phyloP scores from a whole-genome alignment of 306 rosid species.

The Cucumis cinereus region DNA sequence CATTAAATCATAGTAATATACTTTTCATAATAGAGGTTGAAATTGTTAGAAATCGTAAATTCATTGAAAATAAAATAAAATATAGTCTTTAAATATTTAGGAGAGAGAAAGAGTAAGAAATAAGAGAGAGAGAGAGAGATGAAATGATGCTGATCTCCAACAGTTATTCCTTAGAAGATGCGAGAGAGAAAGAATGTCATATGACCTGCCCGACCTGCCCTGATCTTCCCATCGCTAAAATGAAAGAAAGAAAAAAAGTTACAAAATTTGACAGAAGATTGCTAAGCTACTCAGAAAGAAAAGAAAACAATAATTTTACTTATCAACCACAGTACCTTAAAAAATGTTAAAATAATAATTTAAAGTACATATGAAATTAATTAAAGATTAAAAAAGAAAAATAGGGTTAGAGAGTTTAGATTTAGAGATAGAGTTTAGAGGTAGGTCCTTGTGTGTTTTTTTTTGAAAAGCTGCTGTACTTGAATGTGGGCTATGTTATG shows the following conservation, averaged over 20 bases:
- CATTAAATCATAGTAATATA: too few relatives aligned
- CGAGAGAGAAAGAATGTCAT: not conserved
- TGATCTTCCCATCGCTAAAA: not conserved
- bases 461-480: constrained; percentile 1
- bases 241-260: too few relatives aligned
- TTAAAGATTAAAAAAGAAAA: not conserved
- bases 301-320: not conserved
- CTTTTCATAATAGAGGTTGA: too few relatives aligned
- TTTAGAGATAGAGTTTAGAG: not conserved
- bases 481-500: constrained; percentile 2
- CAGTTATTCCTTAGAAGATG: constrained; percentile 3
- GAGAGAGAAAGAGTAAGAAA: not conserved
- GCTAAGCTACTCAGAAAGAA: not conserved
- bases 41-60: too few relatives aligned
- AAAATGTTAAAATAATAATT: not conserved
- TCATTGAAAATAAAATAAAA: too few relatives aligned
- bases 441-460: not conserved
- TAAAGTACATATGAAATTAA: not conserved
- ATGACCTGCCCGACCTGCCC: not conserved
- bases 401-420: not conserved
- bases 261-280: not conserved
- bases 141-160: not conserved
- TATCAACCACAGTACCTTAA: too few relatives aligned
- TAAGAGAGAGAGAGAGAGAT: not conserved
- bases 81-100: too few relatives aligned